Base-by-base conservation (phyloP, 1,284 basidiomycete genomes). In the Veloporphyrellus conicus region DNA sequence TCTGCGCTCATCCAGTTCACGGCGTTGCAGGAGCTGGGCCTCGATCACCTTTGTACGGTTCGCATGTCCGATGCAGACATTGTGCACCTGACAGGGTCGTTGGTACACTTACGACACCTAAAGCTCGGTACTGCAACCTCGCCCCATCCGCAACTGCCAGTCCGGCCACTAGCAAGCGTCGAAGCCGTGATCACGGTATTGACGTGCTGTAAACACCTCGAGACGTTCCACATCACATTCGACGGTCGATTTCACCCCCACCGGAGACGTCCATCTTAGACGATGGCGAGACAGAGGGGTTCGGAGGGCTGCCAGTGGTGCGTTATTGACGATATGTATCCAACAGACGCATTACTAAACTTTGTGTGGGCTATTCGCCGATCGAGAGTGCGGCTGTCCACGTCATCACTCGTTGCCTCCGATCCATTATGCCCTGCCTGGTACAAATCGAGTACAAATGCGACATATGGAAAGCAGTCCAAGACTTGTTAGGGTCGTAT, bases 71-170 rank as follows among this genome's bases (percentile, higher is more conserved):
- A 57, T 14, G 33, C 11, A 1, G 53, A 60, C 32, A 48, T 38
- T 31, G 43, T 11, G 12, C 10, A 15, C 14, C 22, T 57, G 18
- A 56, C 53, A 14, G 3, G 6, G 11, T 56, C 49, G 5, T 31
- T 56, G 41, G 18, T 32, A 1, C 22, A 43, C 8, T 19, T 61
- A 8, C 45, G 43, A n/a, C 18, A 31, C 9, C 39, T 57, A 5
- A 61, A 59, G 25, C 40, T 57, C 11, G 58, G 48, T 6, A 58
- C 56, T 6, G 45, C 37, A n/a, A 51, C 52, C n/a, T n/a, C n/a
- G n/a, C n/a, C n/a, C n/a, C n/a, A n/a, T n/a, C n/a, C n/a, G n/a
- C n/a, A n/a, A n/a, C n/a, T n/a, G n/a, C 49, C 19, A 6, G n/a
- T 27, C 4, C 23, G 34, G n/a, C 56, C 54, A 11, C 32, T 11